Conservation (phyloP, 306 rosid species). For the Vigna unguiculata region DNA sequence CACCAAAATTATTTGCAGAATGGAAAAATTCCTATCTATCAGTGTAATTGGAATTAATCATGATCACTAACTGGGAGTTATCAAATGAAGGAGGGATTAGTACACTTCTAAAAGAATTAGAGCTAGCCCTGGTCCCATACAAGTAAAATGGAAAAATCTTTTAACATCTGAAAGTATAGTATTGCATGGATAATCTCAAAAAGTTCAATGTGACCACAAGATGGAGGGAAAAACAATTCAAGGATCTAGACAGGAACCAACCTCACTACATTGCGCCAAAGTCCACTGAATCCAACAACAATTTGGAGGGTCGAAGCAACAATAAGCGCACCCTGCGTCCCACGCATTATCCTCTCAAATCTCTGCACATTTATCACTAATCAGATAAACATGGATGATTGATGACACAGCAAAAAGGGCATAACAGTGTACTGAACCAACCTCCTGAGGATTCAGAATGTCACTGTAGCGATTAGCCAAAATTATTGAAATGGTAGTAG, state of each 20-base stretch:
- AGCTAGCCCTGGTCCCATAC: not conserved
- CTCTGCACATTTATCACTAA: conserved; percentile 61
- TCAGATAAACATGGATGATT: conserved; percentile 22
- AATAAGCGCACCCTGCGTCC: conserved; percentile 93
- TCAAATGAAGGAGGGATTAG: conserved; percentile 12
- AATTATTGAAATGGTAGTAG: conserved; percentile 90
- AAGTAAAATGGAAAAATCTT: not conserved
- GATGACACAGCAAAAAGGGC: conserved; percentile 12
- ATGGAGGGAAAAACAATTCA: not conserved
- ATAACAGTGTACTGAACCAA: conserved; percentile 37
- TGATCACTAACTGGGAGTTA: conserved; percentile 4
- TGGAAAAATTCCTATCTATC: not conserved
- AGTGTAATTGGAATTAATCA: not conserved
- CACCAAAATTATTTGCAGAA: conserved; percentile 13
- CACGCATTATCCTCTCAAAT: conserved; percentile 91
- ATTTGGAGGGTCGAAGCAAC: conserved; percentile 91
- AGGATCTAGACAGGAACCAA: conserved; percentile 41
- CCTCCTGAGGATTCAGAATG: conserved; percentile 76
- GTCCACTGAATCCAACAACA: conserved; percentile 96
- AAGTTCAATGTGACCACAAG: conserved; percentile 2
- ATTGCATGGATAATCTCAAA: conserved; percentile 3
- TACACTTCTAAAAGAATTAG: not conserved
- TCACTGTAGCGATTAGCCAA: conserved; percentile 85
- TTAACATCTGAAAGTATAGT: conserved; percentile 1
- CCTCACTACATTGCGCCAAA: conserved; percentile 97